Evolutionary conservation across 192 early-diverging fungal genomes (phyloP), one percentile per base, ranked within the genome.

Genomic region (Coemansia sp.): DNA sequence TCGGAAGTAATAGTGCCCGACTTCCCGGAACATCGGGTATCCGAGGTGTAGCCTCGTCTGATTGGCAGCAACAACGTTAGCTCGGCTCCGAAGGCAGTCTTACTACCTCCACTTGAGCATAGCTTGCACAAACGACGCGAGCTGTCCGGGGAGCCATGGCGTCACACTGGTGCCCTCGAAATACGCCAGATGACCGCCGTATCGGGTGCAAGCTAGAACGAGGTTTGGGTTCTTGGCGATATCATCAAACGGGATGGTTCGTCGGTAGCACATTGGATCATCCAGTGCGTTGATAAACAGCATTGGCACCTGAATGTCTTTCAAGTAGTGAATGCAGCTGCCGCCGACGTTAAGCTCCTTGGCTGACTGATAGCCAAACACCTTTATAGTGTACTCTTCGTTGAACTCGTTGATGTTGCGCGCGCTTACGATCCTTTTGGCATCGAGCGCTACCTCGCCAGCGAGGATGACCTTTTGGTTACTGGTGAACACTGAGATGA

Each of bases 101-200:
- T 40, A 4, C 49, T 62, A 68, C 49, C 65, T 68, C 75, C 72
- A 83, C 41, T 71, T 70, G 0, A 83, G 55, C 80, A 83, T 83
- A 3, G 75, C 75, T 1, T 40, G 36, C 5, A 75, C 74, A 60
- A 88, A 93, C 73, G 87, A 84, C 22, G 83, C 65, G n/a, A 93
- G 69, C 55, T 89, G 92, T 18, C 80, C 78, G 1, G 88, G 85
- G 22, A 87, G 84, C 92, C 92, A 93, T 0, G 80, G 72, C 43
- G 72, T 64, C 24, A 83, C 57, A 12, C 70, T 36, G 4, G 55
- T 50, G 22, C 73, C 73, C 34, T 80, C 71, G 43, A 86, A 87
- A 90, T 92, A 98, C 10, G 94, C 97, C 73, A 98, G 80, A 74
- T 98, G 97, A 3, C 97, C 97, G 62, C 97, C 97, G 27, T 87